Evolutionary conservation across 2,329 filamentous ascomycete genomes (phyloP), one percentile per base, ranked within the genome.

Genomic region (Sphaerostilbella broomeana): DNA sequence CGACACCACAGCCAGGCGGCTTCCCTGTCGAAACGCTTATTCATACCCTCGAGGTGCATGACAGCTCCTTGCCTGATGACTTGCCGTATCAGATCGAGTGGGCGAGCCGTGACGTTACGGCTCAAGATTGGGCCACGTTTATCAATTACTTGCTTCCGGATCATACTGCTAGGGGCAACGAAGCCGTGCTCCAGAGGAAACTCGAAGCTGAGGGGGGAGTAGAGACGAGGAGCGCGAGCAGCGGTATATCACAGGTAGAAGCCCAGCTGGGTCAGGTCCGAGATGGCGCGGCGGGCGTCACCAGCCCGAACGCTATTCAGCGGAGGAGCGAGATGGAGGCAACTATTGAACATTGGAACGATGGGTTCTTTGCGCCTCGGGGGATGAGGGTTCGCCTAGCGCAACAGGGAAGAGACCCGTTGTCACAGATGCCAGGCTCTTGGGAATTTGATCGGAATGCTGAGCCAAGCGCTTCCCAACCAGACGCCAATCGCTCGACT

Each of bases 101-200:
- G 51, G 57, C 53, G 5, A 47, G 47, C 5, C 66, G 65, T 26
- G 72, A 75, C 37, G 62, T 77, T 10, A 65, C 59, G 1, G 48
- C 57, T 11, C 67, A 73, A 48, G 75, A 80, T 51, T 80, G 76
- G 76, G 64, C 67, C 24, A 77, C 75, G 0, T 79, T 80, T 54
- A 47, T 75, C 31, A 77, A 77, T 48, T 71, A 70, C 44, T 54
- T 79, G 12, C 53, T 79, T 16, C 74, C 76, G 0, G 58, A 70
- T 38, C 66, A 73, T 51, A 57, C 61, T 4, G 55, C 59, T 1
- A 51, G 54, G 12, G 55, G 58, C 13, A 77, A 75, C 47, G 65
- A 68, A 16, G 61, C 62, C 33, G 50, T 75, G 13, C 55, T 70
- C 12, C 67, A 73, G 44, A 63, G 70, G 38, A 77, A 77, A 49